Conservation (phyloP, 768 basidiomycete genomes). For the Solioccasus polychromus region DNA sequence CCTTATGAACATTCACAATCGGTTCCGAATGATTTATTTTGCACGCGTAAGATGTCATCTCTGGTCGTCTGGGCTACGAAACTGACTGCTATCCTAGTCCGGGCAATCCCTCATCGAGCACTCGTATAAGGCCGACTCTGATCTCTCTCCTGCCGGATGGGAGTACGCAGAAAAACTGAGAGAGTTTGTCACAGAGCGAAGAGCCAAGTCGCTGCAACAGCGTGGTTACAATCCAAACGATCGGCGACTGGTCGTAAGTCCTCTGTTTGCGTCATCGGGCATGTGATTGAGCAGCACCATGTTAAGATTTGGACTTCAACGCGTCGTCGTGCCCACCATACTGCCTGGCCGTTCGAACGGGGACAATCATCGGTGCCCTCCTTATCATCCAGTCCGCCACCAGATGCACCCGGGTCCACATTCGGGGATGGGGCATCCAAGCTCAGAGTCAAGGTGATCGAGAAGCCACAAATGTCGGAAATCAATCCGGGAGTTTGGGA, state of each 20-base stretch:
- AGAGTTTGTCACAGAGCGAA: slow-evolving; percentile 84
- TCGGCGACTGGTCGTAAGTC: slow-evolving; percentile 63
- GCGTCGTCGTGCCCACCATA: slow-evolving; percentile 88
- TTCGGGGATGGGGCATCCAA: slow-evolving; percentile 17
- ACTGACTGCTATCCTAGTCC: slow-evolving; percentile 52
- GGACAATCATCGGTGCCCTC: slow-evolving; percentile 16
- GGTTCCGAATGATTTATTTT: slow-evolving; percentile 92
- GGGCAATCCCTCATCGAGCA: slow-evolving; percentile 99
- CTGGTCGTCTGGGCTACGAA: background rate
- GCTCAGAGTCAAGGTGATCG: slow-evolving; percentile 75
- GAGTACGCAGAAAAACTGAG: slow-evolving; percentile 89
- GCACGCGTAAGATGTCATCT: slow-evolving; percentile 63
- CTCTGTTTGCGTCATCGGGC: background rate
- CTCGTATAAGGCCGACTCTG: slow-evolving; percentile 97
- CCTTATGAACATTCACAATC: slow-evolving; percentile 98
- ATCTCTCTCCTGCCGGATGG: slow-evolving; percentile 92
- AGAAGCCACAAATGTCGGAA: slow-evolving; percentile 96
- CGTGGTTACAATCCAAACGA: slow-evolving; percentile 61
- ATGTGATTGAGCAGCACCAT: slow-evolving; percentile 1
- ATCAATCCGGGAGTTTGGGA: slow-evolving; percentile 99
- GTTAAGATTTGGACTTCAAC: slow-evolving; percentile 95
- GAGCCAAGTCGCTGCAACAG: slow-evolving; percentile 72
- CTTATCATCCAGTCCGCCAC: slow-evolving; percentile 2
- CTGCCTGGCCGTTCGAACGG: slow-evolving; percentile 89
- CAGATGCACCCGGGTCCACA: background rate